These are phyloP conservation scores for Ustilago bromivora DNA, from an alignment of 1,284 basidiomycete genomes.

Conservation along the genomic window DNA sequence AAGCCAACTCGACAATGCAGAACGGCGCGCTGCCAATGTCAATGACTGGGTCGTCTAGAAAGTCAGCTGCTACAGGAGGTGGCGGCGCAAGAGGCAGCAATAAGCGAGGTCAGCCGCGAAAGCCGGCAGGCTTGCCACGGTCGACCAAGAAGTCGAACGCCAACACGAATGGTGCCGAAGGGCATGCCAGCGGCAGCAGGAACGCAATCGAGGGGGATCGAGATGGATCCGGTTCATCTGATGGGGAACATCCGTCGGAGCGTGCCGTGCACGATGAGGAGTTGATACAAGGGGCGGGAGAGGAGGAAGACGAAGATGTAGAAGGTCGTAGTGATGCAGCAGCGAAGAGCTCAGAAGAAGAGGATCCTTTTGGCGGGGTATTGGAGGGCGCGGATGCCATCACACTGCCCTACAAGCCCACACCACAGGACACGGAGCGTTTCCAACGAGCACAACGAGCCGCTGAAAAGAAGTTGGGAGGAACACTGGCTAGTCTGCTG, in stretches of 20 bases:
- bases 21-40: neutral
- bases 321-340: conserved; percentile 29
- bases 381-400: conserved; percentile 80
- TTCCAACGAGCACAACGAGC: conserved; percentile 80
- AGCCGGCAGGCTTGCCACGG: conserved; percentile 19
- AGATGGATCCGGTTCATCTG: conserved; percentile 32
- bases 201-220: conserved; percentile 19
- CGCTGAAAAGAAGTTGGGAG: conserved; percentile 76
- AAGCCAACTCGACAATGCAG: neutral
- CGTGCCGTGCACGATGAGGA: conserved; percentile 23
- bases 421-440: conserved; percentile 77
- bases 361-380: conserved; percentile 81
- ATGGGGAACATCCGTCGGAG: conserved; percentile 32
- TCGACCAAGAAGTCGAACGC: conserved; percentile 16
- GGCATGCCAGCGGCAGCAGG: conserved; percentile 22
- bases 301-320: conserved; percentile 33
- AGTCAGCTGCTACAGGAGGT: conserved; percentile 13
- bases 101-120: conserved; percentile 32
- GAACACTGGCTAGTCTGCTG: conserved; percentile 48
- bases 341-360: conserved; percentile 50
- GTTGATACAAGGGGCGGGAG: conserved; percentile 20
- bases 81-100: conserved; percentile 15
- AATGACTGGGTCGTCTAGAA: conserved; percentile 13
- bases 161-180: conserved; percentile 12
- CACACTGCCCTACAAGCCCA: conserved; percentile 78